These are phyloP conservation scores for Trichosanthes cucumerina DNA, from an alignment of 306 rosid species.

Conservation along the genomic window DNA sequence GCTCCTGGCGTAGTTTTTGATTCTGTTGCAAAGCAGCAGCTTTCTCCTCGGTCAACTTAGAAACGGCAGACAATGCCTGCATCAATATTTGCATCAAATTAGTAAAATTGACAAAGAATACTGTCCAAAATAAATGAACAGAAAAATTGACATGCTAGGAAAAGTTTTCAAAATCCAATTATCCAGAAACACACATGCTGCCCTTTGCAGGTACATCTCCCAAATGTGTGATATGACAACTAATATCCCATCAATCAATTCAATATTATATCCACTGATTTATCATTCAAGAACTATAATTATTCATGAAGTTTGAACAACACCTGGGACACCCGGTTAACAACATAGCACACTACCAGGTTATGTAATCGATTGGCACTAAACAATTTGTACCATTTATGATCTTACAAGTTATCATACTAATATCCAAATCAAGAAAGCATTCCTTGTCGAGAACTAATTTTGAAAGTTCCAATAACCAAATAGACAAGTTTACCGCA, in stretches of 20 bases:
- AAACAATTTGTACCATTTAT: background rate
- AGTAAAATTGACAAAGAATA: background rate
- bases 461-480: background rate
- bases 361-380: background rate
- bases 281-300: background rate
- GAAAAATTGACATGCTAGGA: background rate
- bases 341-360: background rate
- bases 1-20: slow-evolving; percentile 31
- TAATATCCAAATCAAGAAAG: background rate
- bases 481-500: background rate
- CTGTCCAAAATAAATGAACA: background rate
- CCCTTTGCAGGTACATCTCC: background rate
- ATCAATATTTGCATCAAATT: slow-evolving; percentile 8
- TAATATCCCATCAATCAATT: background rate
- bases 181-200: background rate
- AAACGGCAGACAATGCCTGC: slow-evolving; percentile 29
- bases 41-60: slow-evolving; percentile 36
- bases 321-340: background rate
- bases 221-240: background rate
- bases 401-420: background rate
- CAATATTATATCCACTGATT: background rate
- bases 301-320: background rate
- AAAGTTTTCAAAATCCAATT: background rate
- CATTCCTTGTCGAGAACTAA: background rate
- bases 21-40: slow-evolving; percentile 27